Conservation (phyloP, 345 rosid species). For the Turritis glabra region DNA sequence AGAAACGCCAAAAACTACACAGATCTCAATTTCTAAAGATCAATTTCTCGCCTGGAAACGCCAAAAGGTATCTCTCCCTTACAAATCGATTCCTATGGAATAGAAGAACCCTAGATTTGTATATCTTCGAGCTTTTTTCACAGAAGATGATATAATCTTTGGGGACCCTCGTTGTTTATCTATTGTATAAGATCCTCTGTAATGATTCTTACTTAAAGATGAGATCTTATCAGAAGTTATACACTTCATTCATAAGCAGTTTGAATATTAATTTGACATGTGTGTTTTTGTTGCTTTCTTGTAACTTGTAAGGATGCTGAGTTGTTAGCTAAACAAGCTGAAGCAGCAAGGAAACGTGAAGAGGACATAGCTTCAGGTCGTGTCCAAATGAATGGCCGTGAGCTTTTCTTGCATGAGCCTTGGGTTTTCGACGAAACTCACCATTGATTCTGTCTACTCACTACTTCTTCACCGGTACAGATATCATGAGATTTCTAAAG, state of each 20-base stretch:
- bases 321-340: constrained; percentile 60
- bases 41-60: constrained; percentile 75
- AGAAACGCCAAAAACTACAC: constrained; percentile 27
- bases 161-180: background rate
- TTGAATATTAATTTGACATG: too few species aligned
- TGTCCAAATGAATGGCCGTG: constrained; percentile 83
- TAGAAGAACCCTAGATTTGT: constrained; percentile 35
- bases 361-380: constrained; percentile 78
- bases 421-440: constrained; percentile 72
- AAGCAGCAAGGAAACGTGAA: constrained; percentile 75
- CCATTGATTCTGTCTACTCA: constrained; percentile 40
- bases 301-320: constrained; percentile 62
- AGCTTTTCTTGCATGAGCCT: constrained; percentile 82
- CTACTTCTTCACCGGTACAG: constrained; percentile 19
- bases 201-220: background rate
- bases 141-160: too few species aligned
- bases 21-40: constrained; percentile 41
- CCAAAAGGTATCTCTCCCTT: constrained; percentile 46
- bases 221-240: too few species aligned
- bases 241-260: too few species aligned
- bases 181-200: background rate
- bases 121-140: background rate
- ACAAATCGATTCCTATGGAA: background rate
- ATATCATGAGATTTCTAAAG: background rate
- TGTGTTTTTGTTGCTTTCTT: background rate